A percentile compares a stretch with the other conserved stretches of the same genome.
Conservation (phyloP, 805 yeast species). For the Pichia thaimueangensis region DNA sequence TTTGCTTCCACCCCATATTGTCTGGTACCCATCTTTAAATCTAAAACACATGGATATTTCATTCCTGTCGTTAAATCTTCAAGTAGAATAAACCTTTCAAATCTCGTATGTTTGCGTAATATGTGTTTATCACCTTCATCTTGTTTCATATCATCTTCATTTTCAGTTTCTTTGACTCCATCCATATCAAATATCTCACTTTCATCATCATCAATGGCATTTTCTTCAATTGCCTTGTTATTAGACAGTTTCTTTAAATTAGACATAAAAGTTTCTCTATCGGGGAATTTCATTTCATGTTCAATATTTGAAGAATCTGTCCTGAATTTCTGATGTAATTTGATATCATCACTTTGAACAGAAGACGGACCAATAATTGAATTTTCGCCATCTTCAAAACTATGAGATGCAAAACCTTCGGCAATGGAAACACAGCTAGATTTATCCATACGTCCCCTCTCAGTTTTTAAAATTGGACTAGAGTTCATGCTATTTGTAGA, state of each 20-base stretch:
- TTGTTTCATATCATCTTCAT: slow-evolving; percentile 4
- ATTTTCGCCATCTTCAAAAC: background rate
- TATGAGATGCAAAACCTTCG: background rate
- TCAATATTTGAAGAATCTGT: slow-evolving; percentile 1
- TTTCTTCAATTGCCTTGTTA: slow-evolving; percentile 4
- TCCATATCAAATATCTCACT: slow-evolving; percentile 8
- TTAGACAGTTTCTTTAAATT: slow-evolving; percentile 12
- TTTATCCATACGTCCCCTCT: background rate
- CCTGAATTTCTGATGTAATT: slow-evolving; percentile 8
- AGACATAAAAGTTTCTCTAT: slow-evolving; percentile 24
- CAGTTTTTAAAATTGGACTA: slow-evolving; percentile 4
- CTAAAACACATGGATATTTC: slow-evolving; percentile 83
- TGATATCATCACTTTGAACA: slow-evolving; percentile 18
- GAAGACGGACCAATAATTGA: slow-evolving; percentile 14
- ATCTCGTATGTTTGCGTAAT: slow-evolving; percentile 38
- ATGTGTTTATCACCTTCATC: slow-evolving; percentile 2
- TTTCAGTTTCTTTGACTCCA: slow-evolving; percentile 9
- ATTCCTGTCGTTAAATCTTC: slow-evolving; percentile 88
- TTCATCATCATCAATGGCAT: slow-evolving; percentile 13
- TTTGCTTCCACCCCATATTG: slow-evolving; percentile 96
- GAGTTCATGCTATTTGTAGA: slow-evolving; percentile 23
- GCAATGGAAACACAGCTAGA: background rate
- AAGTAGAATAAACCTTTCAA: slow-evolving; percentile 75
- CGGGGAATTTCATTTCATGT: slow-evolving; percentile 19
- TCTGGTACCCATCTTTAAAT: slow-evolving; percentile 96